Percentiles rank a stretch among this genome's conserved stretches.
Evolutionary conservation across 441 rosid species (phyloP).

Genomic region (Oxalis stricta): DNA sequence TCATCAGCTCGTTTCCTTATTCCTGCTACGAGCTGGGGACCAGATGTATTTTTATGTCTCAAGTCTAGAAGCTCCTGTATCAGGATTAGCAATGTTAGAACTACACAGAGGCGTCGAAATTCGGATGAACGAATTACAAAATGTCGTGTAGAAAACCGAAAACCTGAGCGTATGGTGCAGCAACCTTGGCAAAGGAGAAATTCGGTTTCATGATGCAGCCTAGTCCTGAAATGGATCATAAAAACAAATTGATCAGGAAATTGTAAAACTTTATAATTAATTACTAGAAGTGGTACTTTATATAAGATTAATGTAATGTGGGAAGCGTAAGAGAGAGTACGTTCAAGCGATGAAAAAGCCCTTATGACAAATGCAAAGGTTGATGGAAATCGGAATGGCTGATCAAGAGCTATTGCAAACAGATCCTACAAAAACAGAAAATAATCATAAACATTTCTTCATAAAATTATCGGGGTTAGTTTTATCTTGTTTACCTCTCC

Average conservation of each 20-base stretch:
- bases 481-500: too few species aligned
- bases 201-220: constrained; percentile 76
- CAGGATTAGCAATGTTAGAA: neutral
- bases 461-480: too few species aligned
- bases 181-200: constrained; percentile 73
- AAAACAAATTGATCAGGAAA: neutral
- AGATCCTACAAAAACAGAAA: constrained; percentile 44
- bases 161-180: constrained; percentile 96
- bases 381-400: constrained; percentile 86
- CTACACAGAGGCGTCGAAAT: too few species aligned
- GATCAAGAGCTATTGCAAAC: constrained; percentile 89
- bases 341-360: constrained; percentile 93
- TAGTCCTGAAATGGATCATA: constrained; percentile 54
- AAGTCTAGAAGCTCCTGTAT: constrained; percentile 77
- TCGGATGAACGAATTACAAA: too few species aligned
- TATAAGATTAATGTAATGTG: too few species aligned
- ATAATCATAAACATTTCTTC: neutral
- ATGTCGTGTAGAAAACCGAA: constrained; percentile 2
- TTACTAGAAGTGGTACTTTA: too few species aligned
- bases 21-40: constrained; percentile 58
- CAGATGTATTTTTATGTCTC: constrained; percentile 33
- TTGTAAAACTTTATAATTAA: neutral
- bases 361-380: constrained; percentile 76
- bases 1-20: constrained; percentile 86
- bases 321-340: constrained; percentile 20